Base-by-base conservation (phyloP, 1,139 yeast genomes). In the Geotrichum histeridarum region DNA sequence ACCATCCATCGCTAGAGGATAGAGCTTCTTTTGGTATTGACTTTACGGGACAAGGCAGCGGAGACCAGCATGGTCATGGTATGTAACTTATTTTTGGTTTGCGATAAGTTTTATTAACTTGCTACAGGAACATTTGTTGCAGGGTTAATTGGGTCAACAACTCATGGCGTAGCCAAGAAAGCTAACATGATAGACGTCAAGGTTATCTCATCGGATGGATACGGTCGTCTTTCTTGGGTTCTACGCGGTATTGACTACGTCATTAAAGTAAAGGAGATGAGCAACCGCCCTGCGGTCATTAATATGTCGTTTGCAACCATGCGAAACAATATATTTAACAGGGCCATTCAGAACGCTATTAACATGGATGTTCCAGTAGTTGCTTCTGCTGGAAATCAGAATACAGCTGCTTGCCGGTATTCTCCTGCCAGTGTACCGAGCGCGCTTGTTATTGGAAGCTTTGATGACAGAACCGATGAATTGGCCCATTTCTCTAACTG, bases 341-440 rank as follows among this genome's bases (percentile, higher is more conserved):
- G 77, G 39, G 96, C 95, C 0, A 77, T 90, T 1, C 78, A 78
- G 55, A 91, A 86, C 15, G 89, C 93, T 0, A 74, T 75, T 8
- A 76, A 79, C 12, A 76, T 84, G 11, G 96, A 95, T 0, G 66
- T 90, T 42, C 80, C 89, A 0, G 76, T 88, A 30, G 88, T 88
- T n/a, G 94, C 79, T 1, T 96, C 96, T 0, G 96, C 96, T 0
- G 97, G 97, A 1, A 90, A 90, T 67, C 77, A 84, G 38, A 84
- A 86, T 63, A 69, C 78, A 15, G 82, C 88, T 65, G 94, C 96
- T 0, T 89, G 96, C 65, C 68, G 77, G 58, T 79, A 84, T 11
- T 85, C 94, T 50, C 96, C 96, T 0, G 93, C 94, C 0, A 82
- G 90, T 42, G 82, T 94, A 0, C 71, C 73, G 1, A 73, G 73